Evolutionary conservation across 495 filamentous ascomycete species (phyloP).

Genomic region (Pseudevernia furfuracea): DNA sequence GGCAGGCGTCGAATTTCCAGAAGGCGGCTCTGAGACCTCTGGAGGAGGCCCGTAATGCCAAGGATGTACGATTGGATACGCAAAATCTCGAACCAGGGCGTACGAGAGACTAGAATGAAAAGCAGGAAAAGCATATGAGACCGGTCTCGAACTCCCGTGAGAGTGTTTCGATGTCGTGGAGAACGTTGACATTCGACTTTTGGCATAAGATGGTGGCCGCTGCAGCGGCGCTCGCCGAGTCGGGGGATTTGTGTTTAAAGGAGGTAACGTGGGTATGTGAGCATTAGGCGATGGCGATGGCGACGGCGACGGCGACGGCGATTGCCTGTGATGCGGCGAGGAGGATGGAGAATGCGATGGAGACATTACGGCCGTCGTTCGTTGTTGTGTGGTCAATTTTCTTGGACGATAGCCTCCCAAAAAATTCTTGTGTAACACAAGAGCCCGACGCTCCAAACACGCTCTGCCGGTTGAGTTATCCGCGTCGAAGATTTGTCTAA

Average conservation of each 20-base stretch:
- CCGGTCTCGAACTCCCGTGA: constrained; percentile 58
- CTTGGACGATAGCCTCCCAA: background rate
- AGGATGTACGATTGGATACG: constrained; percentile 74
- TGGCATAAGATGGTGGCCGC: constrained; percentile 63
- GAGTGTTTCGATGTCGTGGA: constrained; percentile 52
- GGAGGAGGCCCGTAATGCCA: constrained; percentile 88
- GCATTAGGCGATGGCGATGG: constrained; percentile 36
- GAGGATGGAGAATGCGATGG: constrained; percentile 37
- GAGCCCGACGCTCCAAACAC: background rate
- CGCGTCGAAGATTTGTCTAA: background rate
- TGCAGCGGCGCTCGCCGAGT: constrained; percentile 50
- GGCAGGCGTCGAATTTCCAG: constrained; percentile 73
- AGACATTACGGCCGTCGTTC: constrained; percentile 24
- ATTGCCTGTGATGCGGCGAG: constrained; percentile 23
- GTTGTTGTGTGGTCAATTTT: constrained; percentile 4
- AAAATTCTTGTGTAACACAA: background rate
- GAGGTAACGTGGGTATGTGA: constrained; percentile 52
- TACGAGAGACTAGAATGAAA: constrained; percentile 88
- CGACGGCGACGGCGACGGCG: constrained; percentile 37
- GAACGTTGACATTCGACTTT: constrained; percentile 64
- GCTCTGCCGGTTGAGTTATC: background rate
- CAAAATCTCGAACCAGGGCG: constrained; percentile 88
- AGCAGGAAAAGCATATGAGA: constrained; percentile 67
- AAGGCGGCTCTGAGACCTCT: constrained; percentile 58
- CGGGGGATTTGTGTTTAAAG: constrained; percentile 55